These are phyloP conservation scores for Calvatia gigantea DNA, from an alignment of 768 basidiomycete genomes.

Conservation along the genomic window DNA sequence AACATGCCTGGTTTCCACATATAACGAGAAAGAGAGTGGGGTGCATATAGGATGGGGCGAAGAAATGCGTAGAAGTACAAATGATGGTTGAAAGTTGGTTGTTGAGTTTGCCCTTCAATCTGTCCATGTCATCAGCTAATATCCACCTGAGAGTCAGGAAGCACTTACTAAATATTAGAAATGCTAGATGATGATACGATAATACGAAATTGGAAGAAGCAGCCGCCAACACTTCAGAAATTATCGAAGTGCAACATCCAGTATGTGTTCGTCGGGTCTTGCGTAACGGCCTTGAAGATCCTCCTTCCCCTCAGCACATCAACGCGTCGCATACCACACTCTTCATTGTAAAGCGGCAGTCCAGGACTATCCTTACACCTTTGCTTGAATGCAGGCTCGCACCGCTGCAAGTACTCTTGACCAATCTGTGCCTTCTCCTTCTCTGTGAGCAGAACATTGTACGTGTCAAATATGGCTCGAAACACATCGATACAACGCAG, in stretches of 20 bases:
- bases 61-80: neutral
- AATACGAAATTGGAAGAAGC: neutral
- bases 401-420: slow-evolving; percentile 28
- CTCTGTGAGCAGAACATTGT: slow-evolving; percentile 38
- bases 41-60: neutral
- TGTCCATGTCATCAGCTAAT: neutral
- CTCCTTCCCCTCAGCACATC: slow-evolving; percentile 51
- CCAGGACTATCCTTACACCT: slow-evolving; percentile 43
- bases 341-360: slow-evolving; percentile 36
- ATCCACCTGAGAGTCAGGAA: neutral
- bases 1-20: neutral
- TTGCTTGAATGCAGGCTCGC: slow-evolving; percentile 40
- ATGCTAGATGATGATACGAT: slow-evolving; percentile 1
- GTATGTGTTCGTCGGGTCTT: slow-evolving; percentile 12
- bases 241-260: slow-evolving; percentile 15
- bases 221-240: neutral
- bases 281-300: slow-evolving; percentile 50
- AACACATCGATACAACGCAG: slow-evolving; percentile 59
- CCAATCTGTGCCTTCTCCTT: slow-evolving; percentile 34
- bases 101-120: slow-evolving; percentile 7
- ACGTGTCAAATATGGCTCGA: slow-evolving; percentile 49
- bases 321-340: slow-evolving; percentile 50
- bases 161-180: slow-evolving; percentile 10
- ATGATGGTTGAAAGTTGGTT: slow-evolving; percentile 5
- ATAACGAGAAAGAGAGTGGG: neutral